Conservation (phyloP, 768 basidiomycete species). For the Leccinum disarticulatum region DNA sequence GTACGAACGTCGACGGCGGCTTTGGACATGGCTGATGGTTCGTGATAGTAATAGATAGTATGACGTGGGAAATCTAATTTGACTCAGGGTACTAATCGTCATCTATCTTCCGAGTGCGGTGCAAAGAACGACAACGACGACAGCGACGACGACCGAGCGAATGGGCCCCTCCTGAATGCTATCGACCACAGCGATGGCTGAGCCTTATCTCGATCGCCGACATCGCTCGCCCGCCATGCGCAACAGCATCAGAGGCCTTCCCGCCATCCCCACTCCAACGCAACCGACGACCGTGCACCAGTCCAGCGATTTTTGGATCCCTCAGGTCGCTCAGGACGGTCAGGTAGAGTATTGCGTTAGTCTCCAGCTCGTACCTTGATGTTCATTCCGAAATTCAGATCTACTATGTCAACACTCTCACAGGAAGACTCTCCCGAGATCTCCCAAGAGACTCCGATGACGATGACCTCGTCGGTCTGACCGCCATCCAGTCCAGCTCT, state of each 20-base stretch:
- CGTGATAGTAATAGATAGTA: background rate
- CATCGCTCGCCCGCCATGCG: slow-evolving; percentile 1
- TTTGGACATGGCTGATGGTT: slow-evolving; percentile 20
- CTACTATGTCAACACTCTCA: slow-evolving; percentile 88
- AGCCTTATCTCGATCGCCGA: slow-evolving; percentile 9
- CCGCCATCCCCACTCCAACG: slow-evolving; percentile 23
- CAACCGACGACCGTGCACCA: background rate
- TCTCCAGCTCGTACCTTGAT: background rate
- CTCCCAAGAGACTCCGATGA: slow-evolving; percentile 67
- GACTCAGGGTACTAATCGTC: background rate
- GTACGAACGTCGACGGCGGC: slow-evolving; percentile 38
- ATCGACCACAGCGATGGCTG: slow-evolving; percentile 19
- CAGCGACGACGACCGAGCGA: background rate
- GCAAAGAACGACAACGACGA: slow-evolving; percentile 14
- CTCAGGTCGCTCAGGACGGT: slow-evolving; percentile 75
- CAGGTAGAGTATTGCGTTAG: slow-evolving; percentile 53
- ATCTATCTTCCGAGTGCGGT: slow-evolving; percentile 6
- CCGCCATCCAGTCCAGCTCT: slow-evolving; percentile 49
- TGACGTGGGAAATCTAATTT: slow-evolving; percentile 13
- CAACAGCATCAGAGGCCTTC: slow-evolving; percentile 31
- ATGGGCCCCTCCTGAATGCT: slow-evolving; percentile 5
- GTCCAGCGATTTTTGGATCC: slow-evolving; percentile 86
- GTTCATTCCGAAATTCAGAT: slow-evolving; percentile 52
- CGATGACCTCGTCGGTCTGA: slow-evolving; percentile 53
- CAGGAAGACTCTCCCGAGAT: slow-evolving; percentile 76